Base-by-base conservation (phyloP, 345 rosid genomes). In the Salix viminalis region DNA sequence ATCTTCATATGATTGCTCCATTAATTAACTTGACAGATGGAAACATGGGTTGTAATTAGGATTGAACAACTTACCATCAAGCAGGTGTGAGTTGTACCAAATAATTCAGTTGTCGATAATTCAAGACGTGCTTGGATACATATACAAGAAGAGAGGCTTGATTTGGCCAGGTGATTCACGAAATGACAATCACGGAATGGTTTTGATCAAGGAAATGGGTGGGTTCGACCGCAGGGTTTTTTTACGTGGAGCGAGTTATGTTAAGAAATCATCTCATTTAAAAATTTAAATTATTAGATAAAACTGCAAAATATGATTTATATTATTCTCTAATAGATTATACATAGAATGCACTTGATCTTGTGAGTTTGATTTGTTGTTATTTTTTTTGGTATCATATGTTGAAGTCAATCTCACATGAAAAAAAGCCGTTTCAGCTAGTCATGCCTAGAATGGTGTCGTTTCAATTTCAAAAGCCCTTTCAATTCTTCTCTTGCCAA, bases 271-370 rank as follows among this genome's bases (percentile, higher is more conserved):
- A 34, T 48, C 0, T 41, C 3, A 11, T 7, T 1, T 36, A 36
- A 5, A 36, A 36, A 5, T 36, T 5, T 5, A 36, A 36, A 36
- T 36, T 36, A 5, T 36, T 36, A 36, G 0, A 36, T 36, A 5
- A 5, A 5, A 36, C 0, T 0, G 0, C 0, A 0, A 0, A 34
- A 34, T 34, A 34, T 4, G 0, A 32, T 32, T 32, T 32, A 32
- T 4, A 32, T 32, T 32, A 32, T 32, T 32, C 5, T 32, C 34
- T 4, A 4, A 4, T 0, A 34, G 6, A 0, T 41, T 41, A 2
- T 9, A 41, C 0, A 41, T 10, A 2, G 1, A 41, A 2, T 42
- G 46, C 46, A 42, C 14, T 42, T 42, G 46, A 42, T 11, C 46
- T 46, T 46, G 52, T 46, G 18, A 6, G 18, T 46, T 46, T 46